Conservation (phyloP, 2,329 filamentous ascomycete species). For the Epichloe uncinata region DNA sequence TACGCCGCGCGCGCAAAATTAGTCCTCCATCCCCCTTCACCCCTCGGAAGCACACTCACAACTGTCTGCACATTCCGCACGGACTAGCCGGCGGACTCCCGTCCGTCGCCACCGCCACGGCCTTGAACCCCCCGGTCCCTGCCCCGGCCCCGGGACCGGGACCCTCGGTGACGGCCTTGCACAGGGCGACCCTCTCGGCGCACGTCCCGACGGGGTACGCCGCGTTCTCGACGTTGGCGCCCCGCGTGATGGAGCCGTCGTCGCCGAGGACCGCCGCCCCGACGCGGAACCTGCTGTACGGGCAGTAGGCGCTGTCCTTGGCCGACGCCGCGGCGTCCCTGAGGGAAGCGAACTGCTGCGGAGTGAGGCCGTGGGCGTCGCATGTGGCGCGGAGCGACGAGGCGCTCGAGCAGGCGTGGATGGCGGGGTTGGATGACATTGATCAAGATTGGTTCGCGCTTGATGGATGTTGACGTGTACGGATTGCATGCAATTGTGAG, state of each 20-base stretch:
- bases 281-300: conserved; percentile 85
- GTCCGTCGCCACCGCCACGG: conserved; percentile 77
- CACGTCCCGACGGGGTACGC: conserved; percentile 90
- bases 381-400: conserved; percentile 16
- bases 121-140: conserved; percentile 41
- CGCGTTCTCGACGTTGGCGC: conserved; percentile 89
- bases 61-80: conserved; percentile 94
- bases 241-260: conserved; percentile 32
- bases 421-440: neutral
- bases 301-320: conserved; percentile 75
- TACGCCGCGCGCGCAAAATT: conserved; percentile 14
- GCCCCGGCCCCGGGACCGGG: conserved; percentile 16
- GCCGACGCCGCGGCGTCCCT: conserved; percentile 50
- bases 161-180: conserved; percentile 56
- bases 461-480: no score
- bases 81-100: conserved; percentile 57
- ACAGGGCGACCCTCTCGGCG: conserved; percentile 83
- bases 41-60: conserved; percentile 35
- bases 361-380: conserved; percentile 35
- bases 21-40: no score
- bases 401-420: conserved; percentile 4
- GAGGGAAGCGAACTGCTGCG: conserved; percentile 51
- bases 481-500: no score
- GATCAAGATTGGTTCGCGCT: no score
- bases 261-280: conserved; percentile 60